Evolutionary conservation across 208 protist species (phyloP), one percentile per base, ranked within the genome.

Genomic region (Angomonas ambiguus): DNA sequence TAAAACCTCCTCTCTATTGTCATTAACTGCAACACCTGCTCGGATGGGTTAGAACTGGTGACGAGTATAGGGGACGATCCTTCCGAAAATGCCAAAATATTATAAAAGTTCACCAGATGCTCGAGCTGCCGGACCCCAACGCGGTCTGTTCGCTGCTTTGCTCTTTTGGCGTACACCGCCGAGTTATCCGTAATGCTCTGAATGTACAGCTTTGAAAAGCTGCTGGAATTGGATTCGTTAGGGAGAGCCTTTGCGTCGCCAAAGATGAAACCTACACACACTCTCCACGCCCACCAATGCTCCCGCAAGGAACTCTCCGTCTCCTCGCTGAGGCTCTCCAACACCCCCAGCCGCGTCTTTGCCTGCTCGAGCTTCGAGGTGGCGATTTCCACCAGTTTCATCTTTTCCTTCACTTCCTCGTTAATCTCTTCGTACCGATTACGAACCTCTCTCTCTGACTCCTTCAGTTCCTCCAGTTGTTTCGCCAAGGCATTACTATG

Each of bases 131-230:
- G 69, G 34, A 82, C 56, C 1, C 65, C 67, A 42, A 87, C 73
- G 56, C 86, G 83, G 42, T 76, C 80, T 28, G 78, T 80, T n/a
- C 77, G 73, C n/a, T 72, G 78, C 28, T 72, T 73, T 0, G 90
- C 86, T 28, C 88, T 80, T 60, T 71, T 69, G 34, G 67, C 66
- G 51, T 87, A 87, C 18, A 78, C 30, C 4, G 71, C 49, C 0
- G 90, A 82, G 2, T 80, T 85, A 66, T 95, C 90, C n/a, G 90
- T 95, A 72, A 95, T 92, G 72, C 92, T 95, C 72, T 78, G 72
- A 28, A 59, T 45, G 53, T 77, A 79, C 61, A 79, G 62, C 30
- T 71, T 57, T 27, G 62, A 64, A 20, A 60, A 65, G 27, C 68
- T 55, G 22, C 66, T 76, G 8, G 79, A 51, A 51, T 76, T 38